These are phyloP conservation scores for Penicillium alfredii DNA, from an alignment of 495 filamentous ascomycete species.

Conservation along the genomic window DNA sequence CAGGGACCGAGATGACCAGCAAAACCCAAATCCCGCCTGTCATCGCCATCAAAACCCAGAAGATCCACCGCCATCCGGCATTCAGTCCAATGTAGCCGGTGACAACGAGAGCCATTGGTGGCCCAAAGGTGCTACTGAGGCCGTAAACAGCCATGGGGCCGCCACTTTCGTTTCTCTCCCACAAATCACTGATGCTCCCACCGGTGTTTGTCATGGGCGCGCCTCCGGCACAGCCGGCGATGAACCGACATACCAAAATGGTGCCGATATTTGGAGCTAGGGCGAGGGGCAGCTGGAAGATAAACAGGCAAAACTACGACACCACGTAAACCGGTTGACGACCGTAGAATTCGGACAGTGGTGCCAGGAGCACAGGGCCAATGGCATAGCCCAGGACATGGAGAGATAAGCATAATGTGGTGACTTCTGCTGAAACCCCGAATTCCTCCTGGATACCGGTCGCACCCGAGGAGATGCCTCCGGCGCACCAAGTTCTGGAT, in stretches of 20 bases:
- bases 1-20: conserved; percentile 33
- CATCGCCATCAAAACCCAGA: conserved; percentile 44
- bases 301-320: conserved; percentile 52
- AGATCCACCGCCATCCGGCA: conserved; percentile 33
- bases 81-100: conserved; percentile 38
- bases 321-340: conserved; percentile 50
- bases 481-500: conserved; percentile 35
- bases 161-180: conserved; percentile 46
- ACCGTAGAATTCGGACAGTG: conserved; percentile 61
- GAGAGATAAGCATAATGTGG: conserved; percentile 45
- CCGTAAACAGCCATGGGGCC: conserved; percentile 54
- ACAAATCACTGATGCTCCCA: conserved; percentile 35
- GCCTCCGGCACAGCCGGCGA: conserved; percentile 48
- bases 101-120: conserved; percentile 37
- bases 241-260: conserved; percentile 52
- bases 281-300: conserved; percentile 56
- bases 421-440: conserved; percentile 36
- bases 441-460: conserved; percentile 35
- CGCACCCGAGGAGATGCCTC: conserved; percentile 37
- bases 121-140: conserved; percentile 39
- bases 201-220: conserved; percentile 47
- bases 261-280: conserved; percentile 48
- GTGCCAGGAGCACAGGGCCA: conserved; percentile 54
- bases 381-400: conserved; percentile 50
- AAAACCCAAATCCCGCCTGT: conserved; percentile 40